phyloP scores from a whole-genome alignment of 768 basidiomycete genomes.

The Kwoniella bestiolae region DNA sequence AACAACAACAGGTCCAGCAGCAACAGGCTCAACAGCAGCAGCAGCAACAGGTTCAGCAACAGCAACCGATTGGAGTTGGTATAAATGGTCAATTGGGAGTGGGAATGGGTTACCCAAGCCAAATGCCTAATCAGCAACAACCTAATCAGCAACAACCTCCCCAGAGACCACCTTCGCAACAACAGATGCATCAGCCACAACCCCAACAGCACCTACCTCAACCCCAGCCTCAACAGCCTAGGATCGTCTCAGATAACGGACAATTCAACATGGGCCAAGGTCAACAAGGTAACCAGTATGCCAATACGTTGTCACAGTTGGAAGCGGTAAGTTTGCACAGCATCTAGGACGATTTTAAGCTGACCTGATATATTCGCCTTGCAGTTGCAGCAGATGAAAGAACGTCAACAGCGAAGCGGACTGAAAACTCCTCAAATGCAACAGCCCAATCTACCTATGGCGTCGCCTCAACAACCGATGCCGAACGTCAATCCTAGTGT shows the following conservation, averaged over 20 bases:
- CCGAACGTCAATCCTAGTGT: constrained; percentile 3
- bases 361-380: constrained; percentile 8
- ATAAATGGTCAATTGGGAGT: constrained; percentile 17
- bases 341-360: not conserved
- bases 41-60: constrained; percentile 3
- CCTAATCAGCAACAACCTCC: constrained; percentile 11
- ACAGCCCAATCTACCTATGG: constrained; percentile 24
- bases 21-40: constrained; percentile 14
- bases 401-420: constrained; percentile 35
- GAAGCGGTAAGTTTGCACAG: constrained; percentile 33
- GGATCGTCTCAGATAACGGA: constrained; percentile 5
- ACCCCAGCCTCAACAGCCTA: constrained; percentile 20
- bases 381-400: constrained; percentile 47
- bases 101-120: constrained; percentile 12
- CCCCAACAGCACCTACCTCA: constrained; percentile 9
- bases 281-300: constrained; percentile 13
- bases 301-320: constrained; percentile 34
- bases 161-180: constrained; percentile 6
- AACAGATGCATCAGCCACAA: constrained; percentile 11
- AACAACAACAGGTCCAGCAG: constrained; percentile 8
- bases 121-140: constrained; percentile 17
- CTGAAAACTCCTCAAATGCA: constrained; percentile 36
- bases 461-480: constrained; percentile 30
- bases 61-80: constrained; percentile 2
- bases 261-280: constrained; percentile 18